Evolutionary conservation across 768 basidiomycete species (phyloP).

Genomic region (Boletus pseudopeckii): DNA sequence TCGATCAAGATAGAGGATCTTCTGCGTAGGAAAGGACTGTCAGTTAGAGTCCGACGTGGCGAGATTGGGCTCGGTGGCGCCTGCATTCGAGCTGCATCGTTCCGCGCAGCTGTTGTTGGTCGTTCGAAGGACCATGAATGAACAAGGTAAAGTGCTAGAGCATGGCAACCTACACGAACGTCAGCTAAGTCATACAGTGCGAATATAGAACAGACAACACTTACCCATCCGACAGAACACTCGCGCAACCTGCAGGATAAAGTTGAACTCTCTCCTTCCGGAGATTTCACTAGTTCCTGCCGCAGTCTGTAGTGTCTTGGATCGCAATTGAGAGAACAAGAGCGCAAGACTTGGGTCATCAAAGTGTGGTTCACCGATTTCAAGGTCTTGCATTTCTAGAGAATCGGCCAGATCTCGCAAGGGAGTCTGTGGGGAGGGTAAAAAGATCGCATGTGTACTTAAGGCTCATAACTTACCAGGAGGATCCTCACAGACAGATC

Average conservation of each 20-base stretch:
- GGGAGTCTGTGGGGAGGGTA: constrained; percentile 52
- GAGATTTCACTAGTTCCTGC: constrained; percentile 92
- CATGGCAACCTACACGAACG: constrained; percentile 72
- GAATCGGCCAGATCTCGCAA: constrained; percentile 66
- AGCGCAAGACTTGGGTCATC: constrained; percentile 93
- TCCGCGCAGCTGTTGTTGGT: constrained; percentile 47
- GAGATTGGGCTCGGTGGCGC: constrained; percentile 42
- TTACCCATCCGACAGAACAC: constrained; percentile 94
- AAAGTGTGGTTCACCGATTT: constrained; percentile 83
- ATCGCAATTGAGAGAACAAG: constrained; percentile 84
- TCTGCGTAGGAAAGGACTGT: constrained; percentile 54
- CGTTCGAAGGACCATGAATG: constrained; percentile 89
- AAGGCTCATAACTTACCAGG: constrained; percentile 51
- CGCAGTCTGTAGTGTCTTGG: constrained; percentile 88
- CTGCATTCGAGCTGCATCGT: constrained; percentile 2
- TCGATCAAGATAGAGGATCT: constrained; percentile 82
- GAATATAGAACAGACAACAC: constrained; percentile 21
- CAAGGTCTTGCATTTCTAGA: constrained; percentile 49
- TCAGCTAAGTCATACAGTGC: background rate
- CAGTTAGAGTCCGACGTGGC: constrained; percentile 44
- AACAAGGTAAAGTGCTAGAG: constrained; percentile 86
- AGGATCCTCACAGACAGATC: constrained; percentile 90
- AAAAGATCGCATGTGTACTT: background rate
- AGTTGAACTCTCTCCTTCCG: constrained; percentile 86
- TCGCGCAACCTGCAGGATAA: constrained; percentile 90